A percentile compares a stretch with the other conserved stretches of the same genome.
phyloP scores from a whole-genome alignment of 2,329 filamentous ascomycete genomes.

The Achaetomium macrosporum region DNA sequence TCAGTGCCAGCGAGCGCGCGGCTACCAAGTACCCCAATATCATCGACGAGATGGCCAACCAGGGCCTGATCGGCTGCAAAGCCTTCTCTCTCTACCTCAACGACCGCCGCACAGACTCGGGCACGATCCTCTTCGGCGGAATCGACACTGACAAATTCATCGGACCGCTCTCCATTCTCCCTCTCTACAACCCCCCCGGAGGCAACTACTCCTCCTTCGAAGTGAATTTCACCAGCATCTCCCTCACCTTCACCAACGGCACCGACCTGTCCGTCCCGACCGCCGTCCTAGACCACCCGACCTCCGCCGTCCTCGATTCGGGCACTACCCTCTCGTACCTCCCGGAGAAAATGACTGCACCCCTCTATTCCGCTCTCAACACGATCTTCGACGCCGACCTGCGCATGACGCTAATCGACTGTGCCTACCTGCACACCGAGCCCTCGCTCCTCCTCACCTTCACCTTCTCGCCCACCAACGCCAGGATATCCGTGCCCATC shows the following conservation, averaged over 20 bases:
- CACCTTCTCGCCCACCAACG: conserved; percentile 22
- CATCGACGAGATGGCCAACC: conserved; percentile 56
- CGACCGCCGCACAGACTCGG: conserved; percentile 49
- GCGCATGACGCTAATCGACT: conserved; percentile 36
- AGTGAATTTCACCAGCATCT: conserved; percentile 31
- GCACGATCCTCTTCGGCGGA: conserved; percentile 63
- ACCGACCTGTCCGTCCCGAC: conserved; percentile 26
- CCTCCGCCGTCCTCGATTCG: conserved; percentile 59
- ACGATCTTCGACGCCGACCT: conserved; percentile 33
- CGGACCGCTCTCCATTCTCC: conserved; percentile 49
- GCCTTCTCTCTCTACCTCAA: conserved; percentile 65
- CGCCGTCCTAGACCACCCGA: conserved; percentile 12
- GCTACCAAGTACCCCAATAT: conserved; percentile 48
- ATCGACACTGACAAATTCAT: conserved; percentile 62
- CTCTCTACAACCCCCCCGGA: conserved; percentile 43
- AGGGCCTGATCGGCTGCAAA: conserved; percentile 55
- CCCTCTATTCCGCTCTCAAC: conserved; percentile 34
- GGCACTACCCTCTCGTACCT: conserved; percentile 61
- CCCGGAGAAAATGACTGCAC: conserved; percentile 43
- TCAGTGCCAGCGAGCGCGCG: conserved; percentile 45
- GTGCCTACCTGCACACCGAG: conserved; percentile 32
- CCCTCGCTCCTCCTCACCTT: conserved; percentile 33
- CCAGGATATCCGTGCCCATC: conserved; percentile 27
- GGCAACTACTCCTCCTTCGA: conserved; percentile 37
- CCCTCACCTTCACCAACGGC: conserved; percentile 28